Evolutionary conservation across 1,139 yeast species (phyloP).

Genomic region (Yamadazyma siamensis): DNA sequence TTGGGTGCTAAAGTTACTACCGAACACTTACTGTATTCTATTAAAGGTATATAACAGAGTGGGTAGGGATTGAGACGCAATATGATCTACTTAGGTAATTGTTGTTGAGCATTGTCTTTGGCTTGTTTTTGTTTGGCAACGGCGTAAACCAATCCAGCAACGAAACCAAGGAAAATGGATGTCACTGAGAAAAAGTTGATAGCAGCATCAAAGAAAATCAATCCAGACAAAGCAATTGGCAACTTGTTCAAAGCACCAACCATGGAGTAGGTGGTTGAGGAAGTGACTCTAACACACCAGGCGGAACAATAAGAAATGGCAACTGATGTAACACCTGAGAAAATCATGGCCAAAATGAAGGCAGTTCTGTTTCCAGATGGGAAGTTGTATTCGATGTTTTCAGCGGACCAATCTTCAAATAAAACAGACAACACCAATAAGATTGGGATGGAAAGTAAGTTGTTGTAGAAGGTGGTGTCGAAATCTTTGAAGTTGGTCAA

Average conservation of each 20-base stretch:
- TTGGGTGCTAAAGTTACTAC: too few relatives aligned
- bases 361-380: slow-evolving; percentile 66
- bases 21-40: too few relatives aligned
- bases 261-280: slow-evolving; percentile 97
- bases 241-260: slow-evolving; percentile 98
- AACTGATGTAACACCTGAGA: slow-evolving; percentile 90
- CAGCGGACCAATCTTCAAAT: slow-evolving; percentile 91
- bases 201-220: slow-evolving; percentile 91
- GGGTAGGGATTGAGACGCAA: too few relatives aligned
- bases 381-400: slow-evolving; percentile 72
- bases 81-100: slow-evolving; percentile 25
- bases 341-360: slow-evolving; percentile 75
- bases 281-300: slow-evolving; percentile 99
- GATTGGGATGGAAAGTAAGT: slow-evolving; percentile 87
- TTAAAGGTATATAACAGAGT: too few relatives aligned
- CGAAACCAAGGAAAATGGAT: slow-evolving; percentile 88
- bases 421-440: slow-evolving; percentile 69
- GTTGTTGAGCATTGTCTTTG: slow-evolving; percentile 42
- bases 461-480: slow-evolving; percentile 98
- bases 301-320: slow-evolving; percentile 98
- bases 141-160: slow-evolving; percentile 92
- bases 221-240: slow-evolving; percentile 94
- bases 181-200: slow-evolving; percentile 88
- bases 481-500: slow-evolving; percentile 94
- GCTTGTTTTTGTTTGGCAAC: slow-evolving; percentile 81